Conservation (phyloP, 2,329 filamentous ascomycete genomes). For the Calonectria leucothoes region DNA sequence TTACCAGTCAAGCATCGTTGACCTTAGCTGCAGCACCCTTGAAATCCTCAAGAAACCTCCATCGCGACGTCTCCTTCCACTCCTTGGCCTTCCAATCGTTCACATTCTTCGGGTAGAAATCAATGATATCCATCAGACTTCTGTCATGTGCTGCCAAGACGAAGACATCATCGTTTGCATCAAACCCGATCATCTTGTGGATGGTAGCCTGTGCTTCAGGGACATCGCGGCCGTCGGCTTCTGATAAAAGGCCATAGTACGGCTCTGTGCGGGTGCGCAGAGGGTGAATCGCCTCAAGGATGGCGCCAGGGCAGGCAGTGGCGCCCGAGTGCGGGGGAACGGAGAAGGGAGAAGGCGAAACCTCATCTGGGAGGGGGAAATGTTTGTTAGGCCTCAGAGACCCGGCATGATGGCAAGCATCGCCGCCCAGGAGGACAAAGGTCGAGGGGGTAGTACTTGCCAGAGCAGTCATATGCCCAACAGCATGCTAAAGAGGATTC, state of each 20-base stretch:
- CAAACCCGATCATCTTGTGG: neutral
- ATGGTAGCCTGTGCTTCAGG: neutral
- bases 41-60: slow-evolving; percentile 5
- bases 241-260: neutral
- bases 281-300: slow-evolving; percentile 4
- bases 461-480: slow-evolving; percentile 7
- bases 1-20: neutral
- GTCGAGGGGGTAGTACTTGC: slow-evolving; percentile 5
- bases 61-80: neutral
- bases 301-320: neutral
- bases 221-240: slow-evolving; percentile 1
- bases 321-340: neutral
- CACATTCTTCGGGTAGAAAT: neutral
- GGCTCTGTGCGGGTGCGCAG: neutral
- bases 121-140: neutral
- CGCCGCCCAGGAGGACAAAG: neutral
- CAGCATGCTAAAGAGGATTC: neutral
- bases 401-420: neutral
- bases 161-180: neutral
- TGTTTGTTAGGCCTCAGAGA: neutral
- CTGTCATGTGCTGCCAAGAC: neutral
- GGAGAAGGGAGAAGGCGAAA: neutral
- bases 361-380: neutral
- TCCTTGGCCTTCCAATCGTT: neutral
- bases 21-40: neutral